Evolutionary conservation across 768 basidiomycete species (phyloP).

Genomic region (Pleurotus pulmonarius): DNA sequence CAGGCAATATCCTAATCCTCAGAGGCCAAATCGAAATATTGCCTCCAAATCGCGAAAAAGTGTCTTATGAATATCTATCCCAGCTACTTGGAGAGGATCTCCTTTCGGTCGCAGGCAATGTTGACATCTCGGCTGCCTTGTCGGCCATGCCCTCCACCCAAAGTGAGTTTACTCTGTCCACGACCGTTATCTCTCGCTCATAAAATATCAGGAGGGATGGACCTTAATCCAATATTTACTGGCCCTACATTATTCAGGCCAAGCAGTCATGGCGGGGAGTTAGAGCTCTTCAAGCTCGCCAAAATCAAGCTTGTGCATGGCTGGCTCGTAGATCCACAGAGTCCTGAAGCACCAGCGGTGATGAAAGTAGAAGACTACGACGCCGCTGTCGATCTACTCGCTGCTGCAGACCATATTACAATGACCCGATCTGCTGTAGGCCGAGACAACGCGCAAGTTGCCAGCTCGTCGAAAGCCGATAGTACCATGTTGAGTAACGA

Average conservation of each 20-base stretch:
- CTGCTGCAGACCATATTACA: constrained; percentile 74
- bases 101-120: constrained; percentile 44
- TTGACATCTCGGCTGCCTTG: constrained; percentile 68
- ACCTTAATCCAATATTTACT: constrained; percentile 84
- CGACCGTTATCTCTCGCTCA: too few species aligned
- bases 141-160: constrained; percentile 76
- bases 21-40: constrained; percentile 77
- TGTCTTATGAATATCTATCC: constrained; percentile 83
- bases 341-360: constrained; percentile 54
- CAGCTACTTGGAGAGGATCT: constrained; percentile 83
- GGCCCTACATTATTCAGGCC: constrained; percentile 66
- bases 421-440: constrained; percentile 54
- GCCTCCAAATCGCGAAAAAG: constrained; percentile 60
- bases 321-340: constrained; percentile 77
- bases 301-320: constrained; percentile 84
- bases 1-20: constrained; percentile 86
- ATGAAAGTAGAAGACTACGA: constrained; percentile 65
- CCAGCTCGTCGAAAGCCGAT: constrained; percentile 18
- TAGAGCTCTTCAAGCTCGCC: constrained; percentile 81
- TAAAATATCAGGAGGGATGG: constrained; percentile 68
- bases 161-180: constrained; percentile 40
- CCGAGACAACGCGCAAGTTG: constrained; percentile 20
- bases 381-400: constrained; percentile 67
- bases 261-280: constrained; percentile 63
- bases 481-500: constrained; percentile 39